Evolutionary conservation across 176 grass and related monocot genomes (phyloP).

Genomic region (Bolboschoenus planiculmis): DNA sequence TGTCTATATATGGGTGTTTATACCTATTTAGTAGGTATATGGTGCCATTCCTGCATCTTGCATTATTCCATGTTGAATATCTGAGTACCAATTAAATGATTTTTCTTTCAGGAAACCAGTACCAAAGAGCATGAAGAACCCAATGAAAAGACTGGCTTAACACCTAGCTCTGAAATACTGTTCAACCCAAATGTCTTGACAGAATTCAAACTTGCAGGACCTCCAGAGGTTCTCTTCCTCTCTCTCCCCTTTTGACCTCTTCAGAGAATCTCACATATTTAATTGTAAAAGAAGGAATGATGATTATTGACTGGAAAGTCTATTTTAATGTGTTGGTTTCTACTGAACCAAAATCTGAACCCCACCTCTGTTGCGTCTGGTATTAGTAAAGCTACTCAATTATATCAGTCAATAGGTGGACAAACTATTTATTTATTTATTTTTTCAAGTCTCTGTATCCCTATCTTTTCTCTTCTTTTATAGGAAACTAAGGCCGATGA

Average conservation of each 20-base stretch:
- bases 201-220: conserved; percentile 83
- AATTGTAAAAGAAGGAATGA: background rate
- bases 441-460: conserved; percentile 12
- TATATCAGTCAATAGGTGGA: background rate
- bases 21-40: background rate
- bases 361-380: background rate
- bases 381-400: background rate
- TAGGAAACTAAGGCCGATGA: conserved; percentile 81
- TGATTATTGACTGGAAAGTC: background rate
- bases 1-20: background rate
- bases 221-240: conserved; percentile 59
- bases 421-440: conserved; percentile 21
- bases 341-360: background rate
- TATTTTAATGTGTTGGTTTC: background rate
- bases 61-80: background rate
- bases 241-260: background rate
- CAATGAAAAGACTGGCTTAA: conserved; percentile 22
- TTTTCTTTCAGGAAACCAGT: conserved; percentile 30
- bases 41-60: background rate
- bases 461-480: conserved; percentile 14
- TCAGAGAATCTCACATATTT: background rate
- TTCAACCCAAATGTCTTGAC: conserved; percentile 97
- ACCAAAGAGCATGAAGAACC: conserved; percentile 23
- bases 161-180: conserved; percentile 47
- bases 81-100: conserved; percentile 7